Percentiles rank a stretch among this genome's conserved stretches.
phyloP scores from a whole-genome alignment of 1,139 yeast genomes.

The Blastobotrys persicus region DNA sequence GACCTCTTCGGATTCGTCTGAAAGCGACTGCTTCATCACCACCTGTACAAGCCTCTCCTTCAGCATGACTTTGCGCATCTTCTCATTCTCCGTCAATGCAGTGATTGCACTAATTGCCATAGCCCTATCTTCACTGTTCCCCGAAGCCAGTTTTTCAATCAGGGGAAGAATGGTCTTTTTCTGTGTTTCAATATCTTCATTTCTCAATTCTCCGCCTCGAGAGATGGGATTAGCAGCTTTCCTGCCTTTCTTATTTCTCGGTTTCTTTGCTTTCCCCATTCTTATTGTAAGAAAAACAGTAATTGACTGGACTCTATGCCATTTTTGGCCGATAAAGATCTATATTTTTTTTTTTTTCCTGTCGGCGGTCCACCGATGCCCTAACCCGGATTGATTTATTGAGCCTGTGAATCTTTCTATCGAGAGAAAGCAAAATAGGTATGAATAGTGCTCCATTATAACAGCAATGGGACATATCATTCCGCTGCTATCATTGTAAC shows the following conservation, averaged over 20 bases:
- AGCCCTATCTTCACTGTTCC: conserved; percentile 67
- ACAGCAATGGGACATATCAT: too few species aligned
- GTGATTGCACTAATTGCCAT: conserved; percentile 77
- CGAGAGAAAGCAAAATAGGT: too few species aligned
- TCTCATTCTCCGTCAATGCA: conserved; percentile 65
- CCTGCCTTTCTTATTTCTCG: conserved; percentile 9
- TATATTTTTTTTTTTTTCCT: too few species aligned
- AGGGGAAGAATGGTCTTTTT: conserved; percentile 64
- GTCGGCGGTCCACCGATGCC: not conserved
- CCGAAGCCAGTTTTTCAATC: conserved; percentile 59
- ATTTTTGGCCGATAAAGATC: too few species aligned
- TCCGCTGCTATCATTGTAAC: too few species aligned
- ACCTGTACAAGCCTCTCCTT: conserved; percentile 68
- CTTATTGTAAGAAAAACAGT: not conserved
- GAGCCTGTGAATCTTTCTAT: too few species aligned
- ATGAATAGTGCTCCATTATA: too few species aligned
- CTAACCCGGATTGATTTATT: not conserved
- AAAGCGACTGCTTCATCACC: conserved; percentile 61
- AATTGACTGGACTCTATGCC: too few species aligned
- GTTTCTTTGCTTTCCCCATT: conserved; percentile 23
- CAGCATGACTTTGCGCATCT: conserved; percentile 59
- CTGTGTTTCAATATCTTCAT: conserved; percentile 50
- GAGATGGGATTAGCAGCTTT: conserved; percentile 46
- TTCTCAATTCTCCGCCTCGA: conserved; percentile 28
- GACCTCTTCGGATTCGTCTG: conserved; percentile 69